phyloP scores from a whole-genome alignment of 805 yeast species.

The Pichia rugopelliculosa region DNA sequence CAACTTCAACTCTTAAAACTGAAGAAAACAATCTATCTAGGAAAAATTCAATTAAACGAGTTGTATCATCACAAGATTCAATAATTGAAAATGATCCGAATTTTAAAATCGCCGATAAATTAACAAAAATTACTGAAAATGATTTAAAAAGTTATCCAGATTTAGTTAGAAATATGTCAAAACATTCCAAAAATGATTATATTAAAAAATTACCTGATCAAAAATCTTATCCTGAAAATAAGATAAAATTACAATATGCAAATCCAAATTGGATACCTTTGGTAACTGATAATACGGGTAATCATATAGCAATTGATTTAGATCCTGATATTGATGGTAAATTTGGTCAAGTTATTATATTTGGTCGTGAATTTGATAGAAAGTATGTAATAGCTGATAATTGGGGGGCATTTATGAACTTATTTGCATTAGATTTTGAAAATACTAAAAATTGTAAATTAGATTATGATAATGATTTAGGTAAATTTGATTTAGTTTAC shows the following conservation, averaged over 20 bases:
- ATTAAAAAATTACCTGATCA: constrained; percentile 41
- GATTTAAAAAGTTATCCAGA: constrained; percentile 17
- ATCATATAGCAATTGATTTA: constrained; percentile 81
- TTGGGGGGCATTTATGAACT: constrained; percentile 79
- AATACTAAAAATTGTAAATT: constrained; percentile 3
- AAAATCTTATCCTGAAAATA: constrained; percentile 64
- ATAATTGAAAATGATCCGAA: constrained; percentile 14
- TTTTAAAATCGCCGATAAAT: constrained; percentile 14
- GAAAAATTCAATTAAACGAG: constrained; percentile 1
- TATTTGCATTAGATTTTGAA: constrained; percentile 62
- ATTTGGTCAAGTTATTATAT: constrained; percentile 81
- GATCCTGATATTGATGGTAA: constrained; percentile 66
- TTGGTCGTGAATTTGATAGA: constrained; percentile 86
- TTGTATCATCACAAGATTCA: not conserved
- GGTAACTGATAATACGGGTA: constrained; percentile 78
- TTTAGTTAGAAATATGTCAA: constrained; percentile 22
- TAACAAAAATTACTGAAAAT: constrained; percentile 11
- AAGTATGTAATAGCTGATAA: constrained; percentile 75
- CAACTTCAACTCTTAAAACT: not conserved
- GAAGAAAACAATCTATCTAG: not conserved
- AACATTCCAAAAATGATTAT: constrained; percentile 23
- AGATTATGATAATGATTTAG: constrained; percentile 6
- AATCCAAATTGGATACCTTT: constrained; percentile 86
- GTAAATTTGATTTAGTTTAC: constrained; percentile 6
- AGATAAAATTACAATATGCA: constrained; percentile 64